phyloP scores from a whole-genome alignment of 805 yeast species.

The Cyberlindnera meyerae region DNA sequence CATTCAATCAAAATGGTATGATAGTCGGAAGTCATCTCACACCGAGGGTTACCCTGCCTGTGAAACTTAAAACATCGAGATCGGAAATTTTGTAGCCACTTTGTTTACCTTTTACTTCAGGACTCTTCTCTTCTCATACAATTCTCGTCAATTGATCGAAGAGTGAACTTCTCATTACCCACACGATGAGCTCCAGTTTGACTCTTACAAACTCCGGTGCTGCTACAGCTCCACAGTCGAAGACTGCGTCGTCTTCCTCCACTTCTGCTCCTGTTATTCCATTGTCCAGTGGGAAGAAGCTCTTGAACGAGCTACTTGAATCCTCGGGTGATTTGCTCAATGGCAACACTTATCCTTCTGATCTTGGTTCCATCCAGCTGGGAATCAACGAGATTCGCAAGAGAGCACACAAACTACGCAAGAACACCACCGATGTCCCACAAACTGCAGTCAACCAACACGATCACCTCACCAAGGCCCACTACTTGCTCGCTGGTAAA shows the following conservation, averaged over 20 bases:
- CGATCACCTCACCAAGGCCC: slow-evolving; percentile 59
- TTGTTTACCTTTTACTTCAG: slow-evolving; percentile 4
- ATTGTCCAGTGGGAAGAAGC: slow-evolving; percentile 21
- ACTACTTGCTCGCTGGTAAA: slow-evolving; percentile 83
- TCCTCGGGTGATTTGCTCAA: slow-evolving; percentile 75
- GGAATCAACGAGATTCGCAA: slow-evolving; percentile 75
- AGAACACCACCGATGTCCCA: slow-evolving; percentile 31
- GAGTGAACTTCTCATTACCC: too few species aligned
- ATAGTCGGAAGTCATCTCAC: not conserved
- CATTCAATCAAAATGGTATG: too few species aligned
- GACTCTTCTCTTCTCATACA: too few species aligned
- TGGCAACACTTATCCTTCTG: slow-evolving; percentile 50
- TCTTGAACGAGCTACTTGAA: slow-evolving; percentile 69
- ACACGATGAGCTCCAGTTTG: not conserved
- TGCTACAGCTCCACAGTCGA: not conserved
- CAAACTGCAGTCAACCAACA: slow-evolving; percentile 20
- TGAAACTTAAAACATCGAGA: too few species aligned
- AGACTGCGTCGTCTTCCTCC: not conserved
- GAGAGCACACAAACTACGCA: slow-evolving; percentile 56
- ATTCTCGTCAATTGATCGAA: not conserved
- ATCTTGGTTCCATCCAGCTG: slow-evolving; percentile 74
- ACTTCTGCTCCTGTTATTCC: slow-evolving; percentile 6
- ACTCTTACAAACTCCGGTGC: not conserved
- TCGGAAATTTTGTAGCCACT: slow-evolving; percentile 2
- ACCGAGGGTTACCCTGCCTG: slow-evolving; percentile 7